Percentiles rank a stretch among this genome's conserved stretches.
These are phyloP conservation scores for Kazachstania taianensis DNA, from an alignment of 805 yeast species.

Conservation along the genomic window DNA sequence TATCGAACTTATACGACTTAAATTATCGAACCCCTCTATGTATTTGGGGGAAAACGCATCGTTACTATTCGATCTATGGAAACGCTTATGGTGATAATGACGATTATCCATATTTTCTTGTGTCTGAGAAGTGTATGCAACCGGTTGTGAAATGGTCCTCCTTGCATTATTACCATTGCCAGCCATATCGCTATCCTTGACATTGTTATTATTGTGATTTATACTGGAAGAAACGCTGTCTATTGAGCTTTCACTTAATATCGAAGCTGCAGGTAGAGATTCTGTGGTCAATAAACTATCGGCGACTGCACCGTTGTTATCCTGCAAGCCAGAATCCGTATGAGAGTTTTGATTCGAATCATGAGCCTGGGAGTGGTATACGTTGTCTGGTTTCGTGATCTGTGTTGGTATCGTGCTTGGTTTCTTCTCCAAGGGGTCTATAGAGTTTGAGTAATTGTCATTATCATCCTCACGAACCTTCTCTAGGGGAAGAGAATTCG, in stretches of 20 bases:
- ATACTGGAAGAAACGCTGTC: constrained; percentile 1
- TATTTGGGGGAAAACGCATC: not conserved
- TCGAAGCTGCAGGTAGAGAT: constrained; percentile 7
- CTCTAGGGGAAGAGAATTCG: not conserved
- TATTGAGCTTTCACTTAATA: constrained; percentile 4
- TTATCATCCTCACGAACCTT: not conserved
- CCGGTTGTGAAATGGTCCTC: constrained; percentile 15
- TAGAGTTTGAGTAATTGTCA: not conserved
- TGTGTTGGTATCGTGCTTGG: not conserved
- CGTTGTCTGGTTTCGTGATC: too few species aligned
- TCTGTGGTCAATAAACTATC: constrained; percentile 1
- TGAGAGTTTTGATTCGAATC: not conserved
- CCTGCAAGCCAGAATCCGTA: not conserved
- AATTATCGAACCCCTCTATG: not conserved
- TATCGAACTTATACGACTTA: constrained; percentile 2
- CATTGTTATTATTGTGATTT: too few species aligned
- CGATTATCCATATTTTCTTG: constrained; percentile 1
- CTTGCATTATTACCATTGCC: constrained; percentile 3
- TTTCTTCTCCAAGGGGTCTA: not conserved
- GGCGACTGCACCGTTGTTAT: not conserved
- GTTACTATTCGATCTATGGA: not conserved
- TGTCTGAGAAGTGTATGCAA: constrained; percentile 15
- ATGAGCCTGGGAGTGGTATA: not conserved
- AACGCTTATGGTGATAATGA: constrained; percentile 4
- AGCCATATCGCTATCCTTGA: too few species aligned